Percentiles rank a stretch among this genome's conserved stretches.
These are phyloP conservation scores for Picochlorum sp. DNA, from an alignment of 139 green algal genomes.

Conservation along the genomic window DNA sequence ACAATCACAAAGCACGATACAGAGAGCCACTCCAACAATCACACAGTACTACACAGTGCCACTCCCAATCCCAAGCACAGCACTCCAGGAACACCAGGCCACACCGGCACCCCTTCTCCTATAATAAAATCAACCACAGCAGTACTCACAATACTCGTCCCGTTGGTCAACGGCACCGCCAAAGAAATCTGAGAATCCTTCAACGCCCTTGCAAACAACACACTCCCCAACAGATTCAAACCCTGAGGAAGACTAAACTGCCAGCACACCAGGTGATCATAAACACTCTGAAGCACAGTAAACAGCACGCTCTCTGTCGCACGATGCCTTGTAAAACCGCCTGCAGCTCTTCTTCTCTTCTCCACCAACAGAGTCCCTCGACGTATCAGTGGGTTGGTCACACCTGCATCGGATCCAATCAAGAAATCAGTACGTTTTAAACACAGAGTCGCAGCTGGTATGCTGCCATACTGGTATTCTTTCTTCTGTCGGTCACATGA, in stretches of 20 bases:
- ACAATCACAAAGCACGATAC: background rate
- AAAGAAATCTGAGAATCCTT: conserved; percentile 28
- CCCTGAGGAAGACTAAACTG: conserved; percentile 29
- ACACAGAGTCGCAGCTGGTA: too few relatives aligned
- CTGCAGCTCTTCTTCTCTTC: background rate
- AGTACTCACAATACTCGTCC: conserved; percentile 44
- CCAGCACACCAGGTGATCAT: conserved; percentile 20
- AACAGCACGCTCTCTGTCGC: too few relatives aligned
- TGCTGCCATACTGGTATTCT: too few relatives aligned
- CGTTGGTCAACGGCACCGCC: conserved; percentile 62
- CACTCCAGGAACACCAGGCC: conserved; percentile 28
- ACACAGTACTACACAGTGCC: conserved; percentile 50
- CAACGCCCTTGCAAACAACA: conserved; percentile 44
- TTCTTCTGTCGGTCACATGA: too few relatives aligned
- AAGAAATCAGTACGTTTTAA: too few relatives aligned
- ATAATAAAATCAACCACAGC: conserved; percentile 51
- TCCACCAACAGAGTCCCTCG: conserved; percentile 24
- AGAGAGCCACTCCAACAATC: conserved; percentile 6
- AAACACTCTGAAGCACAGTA: too few relatives aligned
- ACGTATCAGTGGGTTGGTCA: conserved; percentile 57
- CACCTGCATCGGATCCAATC: too few relatives aligned
- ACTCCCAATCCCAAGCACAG: conserved; percentile 28
- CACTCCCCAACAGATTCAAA: conserved; percentile 42
- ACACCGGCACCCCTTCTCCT: conserved; percentile 38
- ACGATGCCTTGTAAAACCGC: too few relatives aligned